Evolutionary conservation across 139 green algal species (phyloP), one percentile per base, ranked within the genome.

Genomic region (Coccomyxa sp.): DNA sequence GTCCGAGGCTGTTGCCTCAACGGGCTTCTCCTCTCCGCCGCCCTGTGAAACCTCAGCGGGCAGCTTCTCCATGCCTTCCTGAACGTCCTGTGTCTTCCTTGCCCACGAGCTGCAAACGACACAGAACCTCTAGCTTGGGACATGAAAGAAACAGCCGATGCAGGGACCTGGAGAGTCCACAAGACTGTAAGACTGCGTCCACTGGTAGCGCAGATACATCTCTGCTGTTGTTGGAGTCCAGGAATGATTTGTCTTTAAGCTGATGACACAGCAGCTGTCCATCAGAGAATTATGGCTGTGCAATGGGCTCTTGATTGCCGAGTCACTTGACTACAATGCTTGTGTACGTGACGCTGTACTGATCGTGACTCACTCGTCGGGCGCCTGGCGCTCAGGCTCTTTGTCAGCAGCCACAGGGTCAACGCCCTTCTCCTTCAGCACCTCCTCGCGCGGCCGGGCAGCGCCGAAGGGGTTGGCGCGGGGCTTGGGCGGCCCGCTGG

Each of bases 381-480:
- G n/a, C n/a, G 50, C 18, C 50, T 64, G 22, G 50, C 4, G 22
- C 27, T 64, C 50, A 18, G 27, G 50, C 64, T 71, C 14, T 8
- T 38, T 10, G 44, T 68, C 41, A 10, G 41, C 44, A 9, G 16
- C 33, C 6, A 16, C 35, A 41, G 9, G 10, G 29, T 18, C 44
- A 16, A 18, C 12, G 16, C 74, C 41, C 86, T 97, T 92, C 90
- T 97, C 93, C 79, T 88, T 89, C 69, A 98, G 83, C 75, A 98
- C 90, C 82, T 97, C 92, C 89, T 98, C 94, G 14, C 94, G 85
- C 4, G 94, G 94, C 41, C 89, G 82, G 0, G 94, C 94, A 0
- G 85, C 88, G 34, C 94, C 94, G 90, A 98, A 98, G 5, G 88
- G 89, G 77, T 91, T 97, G 80, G 44, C 64, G 6, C 40, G 69